Conservation (phyloP, 257 asterid species). For the Fraxinus excelsior region DNA sequence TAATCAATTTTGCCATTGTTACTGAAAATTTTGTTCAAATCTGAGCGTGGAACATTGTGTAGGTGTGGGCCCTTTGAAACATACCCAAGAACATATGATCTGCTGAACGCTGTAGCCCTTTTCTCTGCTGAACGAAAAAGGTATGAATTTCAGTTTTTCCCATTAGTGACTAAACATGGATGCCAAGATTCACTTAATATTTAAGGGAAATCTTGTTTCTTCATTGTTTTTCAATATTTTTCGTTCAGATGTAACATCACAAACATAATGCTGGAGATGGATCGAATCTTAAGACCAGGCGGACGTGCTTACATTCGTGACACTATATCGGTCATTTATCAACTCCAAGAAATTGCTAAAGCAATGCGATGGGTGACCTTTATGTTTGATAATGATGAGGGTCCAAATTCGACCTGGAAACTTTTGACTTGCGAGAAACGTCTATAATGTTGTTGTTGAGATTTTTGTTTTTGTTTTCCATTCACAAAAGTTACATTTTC, state of each 20-base stretch:
- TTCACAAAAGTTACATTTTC: background rate
- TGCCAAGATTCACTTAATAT: background rate
- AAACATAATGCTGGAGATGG: conserved; percentile 72
- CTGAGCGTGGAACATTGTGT: background rate
- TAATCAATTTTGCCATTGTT: background rate
- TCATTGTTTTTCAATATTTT: background rate
- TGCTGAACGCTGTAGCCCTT: conserved; percentile 60
- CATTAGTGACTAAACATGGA: background rate
- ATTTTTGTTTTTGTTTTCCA: background rate
- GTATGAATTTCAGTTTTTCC: conserved; percentile 25
- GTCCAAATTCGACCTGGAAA: conserved; percentile 63
- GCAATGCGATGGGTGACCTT: conserved; percentile 65
- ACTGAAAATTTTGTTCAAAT: background rate
- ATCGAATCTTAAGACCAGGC: conserved; percentile 67
- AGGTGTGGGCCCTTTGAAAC: conserved; percentile 86
- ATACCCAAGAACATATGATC: conserved; percentile 72
- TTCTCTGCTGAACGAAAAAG: conserved; percentile 60
- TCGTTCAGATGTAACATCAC: conserved; percentile 54
- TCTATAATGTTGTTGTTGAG: conserved; percentile 23
- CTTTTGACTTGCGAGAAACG: conserved; percentile 59
- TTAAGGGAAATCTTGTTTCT: background rate
- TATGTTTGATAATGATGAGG: conserved; percentile 55
- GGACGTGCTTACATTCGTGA: conserved; percentile 69
- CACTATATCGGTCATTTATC: conserved; percentile 36
- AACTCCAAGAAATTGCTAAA: conserved; percentile 45